These are phyloP conservation scores for Lactarius indigo DNA, from an alignment of 768 basidiomycete genomes.

Conservation along the genomic window DNA sequence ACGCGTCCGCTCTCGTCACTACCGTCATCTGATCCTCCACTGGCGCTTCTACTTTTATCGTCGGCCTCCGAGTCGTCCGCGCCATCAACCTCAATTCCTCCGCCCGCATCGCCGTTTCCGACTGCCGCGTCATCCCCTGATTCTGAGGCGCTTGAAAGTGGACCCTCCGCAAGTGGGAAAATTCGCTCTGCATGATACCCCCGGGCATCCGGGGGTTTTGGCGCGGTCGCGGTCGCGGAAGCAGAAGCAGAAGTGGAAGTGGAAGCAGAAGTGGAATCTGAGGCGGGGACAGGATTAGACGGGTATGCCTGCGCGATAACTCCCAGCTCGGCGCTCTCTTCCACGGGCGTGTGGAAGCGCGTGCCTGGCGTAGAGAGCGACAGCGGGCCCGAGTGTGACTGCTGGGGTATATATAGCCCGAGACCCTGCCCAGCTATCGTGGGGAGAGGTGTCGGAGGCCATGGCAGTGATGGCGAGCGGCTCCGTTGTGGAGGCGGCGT, in stretches of 20 bases:
- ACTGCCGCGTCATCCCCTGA: background rate
- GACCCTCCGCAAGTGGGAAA: background rate
- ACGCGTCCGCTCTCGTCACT: background rate
- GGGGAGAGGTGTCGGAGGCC: no score
- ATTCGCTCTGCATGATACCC: background rate
- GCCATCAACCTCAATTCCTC: background rate
- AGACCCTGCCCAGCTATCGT: background rate
- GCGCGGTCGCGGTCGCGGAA: no score
- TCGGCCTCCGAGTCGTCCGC: no score
- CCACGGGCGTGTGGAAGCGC: background rate
- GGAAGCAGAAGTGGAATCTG: background rate
- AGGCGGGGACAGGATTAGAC: background rate
- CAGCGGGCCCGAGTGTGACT: background rate
- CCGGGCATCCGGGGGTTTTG: no score
- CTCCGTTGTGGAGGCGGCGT: background rate
- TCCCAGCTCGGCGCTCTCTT: background rate
- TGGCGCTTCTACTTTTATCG: background rate
- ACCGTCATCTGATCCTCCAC: background rate
- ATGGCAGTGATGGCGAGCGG: background rate
- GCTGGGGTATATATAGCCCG: background rate
- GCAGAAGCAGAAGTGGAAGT: no score
- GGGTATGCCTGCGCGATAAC: background rate
- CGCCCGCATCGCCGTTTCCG: background rate
- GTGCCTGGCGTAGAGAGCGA: background rate
- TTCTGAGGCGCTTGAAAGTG: background rate